Conservation (phyloP, 2,329 filamentous ascomycete species). For the Exophiala sideris region DNA sequence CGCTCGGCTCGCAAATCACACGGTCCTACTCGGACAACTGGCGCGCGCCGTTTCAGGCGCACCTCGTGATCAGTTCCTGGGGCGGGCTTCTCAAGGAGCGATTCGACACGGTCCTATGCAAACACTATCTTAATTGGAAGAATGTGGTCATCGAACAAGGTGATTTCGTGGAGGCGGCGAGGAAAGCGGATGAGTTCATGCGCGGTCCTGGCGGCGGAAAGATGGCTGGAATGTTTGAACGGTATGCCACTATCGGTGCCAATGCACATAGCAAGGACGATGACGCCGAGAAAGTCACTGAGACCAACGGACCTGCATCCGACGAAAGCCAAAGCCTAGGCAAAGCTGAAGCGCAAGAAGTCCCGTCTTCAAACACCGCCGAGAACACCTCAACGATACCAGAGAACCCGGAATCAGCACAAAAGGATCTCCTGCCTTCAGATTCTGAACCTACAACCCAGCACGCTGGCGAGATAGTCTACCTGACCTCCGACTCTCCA, state of each 20-base stretch:
- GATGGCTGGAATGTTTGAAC: slow-evolving; percentile 55
- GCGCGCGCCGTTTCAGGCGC: slow-evolving; percentile 62
- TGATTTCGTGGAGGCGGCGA: slow-evolving; percentile 69
- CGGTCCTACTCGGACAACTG: slow-evolving; percentile 86
- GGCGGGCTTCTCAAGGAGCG: slow-evolving; percentile 72
- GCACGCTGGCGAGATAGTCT: slow-evolving; percentile 63
- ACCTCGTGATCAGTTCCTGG: slow-evolving; percentile 76
- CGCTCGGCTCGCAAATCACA: slow-evolving; percentile 78
- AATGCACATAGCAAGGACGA: background rate
- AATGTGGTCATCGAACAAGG: slow-evolving; percentile 69
- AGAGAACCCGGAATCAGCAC: slow-evolving; percentile 1
- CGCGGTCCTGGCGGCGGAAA: slow-evolving; percentile 52
- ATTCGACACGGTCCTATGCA: slow-evolving; percentile 71
- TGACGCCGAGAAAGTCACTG: background rate
- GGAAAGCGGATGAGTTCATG: slow-evolving; percentile 68
- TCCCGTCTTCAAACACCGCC: no score
- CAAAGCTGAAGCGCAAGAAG: background rate
- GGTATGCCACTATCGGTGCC: background rate
- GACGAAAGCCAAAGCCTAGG: background rate
- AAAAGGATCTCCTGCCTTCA: background rate
- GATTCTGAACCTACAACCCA: background rate
- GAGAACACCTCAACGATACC: background rate
- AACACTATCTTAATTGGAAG: slow-evolving; percentile 75
- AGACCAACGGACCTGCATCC: background rate
- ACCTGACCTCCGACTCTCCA: slow-evolving; percentile 88